phyloP scores from a whole-genome alignment of 331 rosid genomes.

The Quercus phellos region DNA sequence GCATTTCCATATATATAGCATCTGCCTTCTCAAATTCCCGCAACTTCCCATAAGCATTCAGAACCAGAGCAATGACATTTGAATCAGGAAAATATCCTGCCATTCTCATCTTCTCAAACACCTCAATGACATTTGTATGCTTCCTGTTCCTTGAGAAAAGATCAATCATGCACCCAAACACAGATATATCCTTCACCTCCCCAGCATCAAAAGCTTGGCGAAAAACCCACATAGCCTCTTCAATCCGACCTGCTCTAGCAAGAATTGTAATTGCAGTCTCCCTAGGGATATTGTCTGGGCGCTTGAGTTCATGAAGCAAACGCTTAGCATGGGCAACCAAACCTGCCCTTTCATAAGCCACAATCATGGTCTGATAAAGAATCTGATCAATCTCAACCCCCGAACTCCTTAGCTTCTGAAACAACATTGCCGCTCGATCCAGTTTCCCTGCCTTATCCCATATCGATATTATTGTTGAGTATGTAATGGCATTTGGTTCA shows the following conservation, averaged over 20 bases:
- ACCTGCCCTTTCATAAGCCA: constrained; percentile 81
- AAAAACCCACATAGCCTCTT: constrained; percentile 92
- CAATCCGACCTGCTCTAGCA: constrained; percentile 77
- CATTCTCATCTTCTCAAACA: constrained; percentile 77
- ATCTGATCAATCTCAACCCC: constrained; percentile 84
- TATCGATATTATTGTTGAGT: constrained; percentile 82
- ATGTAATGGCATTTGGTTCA: constrained; percentile 82
- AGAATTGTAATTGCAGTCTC: constrained; percentile 72
- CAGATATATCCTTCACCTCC: constrained; percentile 72
- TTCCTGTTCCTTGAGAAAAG: constrained; percentile 68
- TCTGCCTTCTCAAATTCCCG: constrained; percentile 75
- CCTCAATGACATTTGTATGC: constrained; percentile 63
- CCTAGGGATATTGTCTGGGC: constrained; percentile 67
- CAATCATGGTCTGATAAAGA: constrained; percentile 91
- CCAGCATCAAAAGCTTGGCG: constrained; percentile 80
- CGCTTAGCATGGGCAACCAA: constrained; percentile 91
- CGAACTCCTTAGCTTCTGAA: constrained; percentile 78
- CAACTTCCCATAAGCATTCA: constrained; percentile 82
- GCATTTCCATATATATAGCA: constrained; percentile 66
- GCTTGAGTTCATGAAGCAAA: constrained; percentile 74
- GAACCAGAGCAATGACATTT: constrained; percentile 70
- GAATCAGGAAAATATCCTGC: constrained; percentile 80
- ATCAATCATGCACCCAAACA: constrained; percentile 68
- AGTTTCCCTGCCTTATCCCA: constrained; percentile 92
- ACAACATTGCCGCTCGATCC: constrained; percentile 77